A percentile compares a stretch with the other conserved stretches of the same genome.
phyloP scores from a whole-genome alignment of 345 rosid species.

The Physaria fendleri region DNA sequence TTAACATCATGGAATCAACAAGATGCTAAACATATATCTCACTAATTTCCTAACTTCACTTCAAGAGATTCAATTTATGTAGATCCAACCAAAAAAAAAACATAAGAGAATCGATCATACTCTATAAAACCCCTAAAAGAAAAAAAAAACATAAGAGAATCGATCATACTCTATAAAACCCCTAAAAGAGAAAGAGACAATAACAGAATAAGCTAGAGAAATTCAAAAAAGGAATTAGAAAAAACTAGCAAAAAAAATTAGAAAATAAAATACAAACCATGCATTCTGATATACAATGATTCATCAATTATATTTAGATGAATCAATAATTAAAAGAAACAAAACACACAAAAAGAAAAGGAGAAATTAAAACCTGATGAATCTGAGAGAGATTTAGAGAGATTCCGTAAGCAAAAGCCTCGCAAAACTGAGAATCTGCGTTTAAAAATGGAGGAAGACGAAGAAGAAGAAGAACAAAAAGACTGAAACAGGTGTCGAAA shows the following conservation, averaged over 20 bases:
- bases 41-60: no score
- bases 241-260: not conserved
- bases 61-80: no score
- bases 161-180: no score
- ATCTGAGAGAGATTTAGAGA: slow-evolving; percentile 20
- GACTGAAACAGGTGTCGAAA: slow-evolving; percentile 23
- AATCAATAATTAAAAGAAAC: not conserved
- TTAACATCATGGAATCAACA: no score
- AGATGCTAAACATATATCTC: no score
- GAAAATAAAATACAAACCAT: slow-evolving; percentile 3
- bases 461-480: not conserved
- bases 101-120: no score
- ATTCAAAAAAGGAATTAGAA: not conserved
- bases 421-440: slow-evolving; percentile 25
- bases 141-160: no score
- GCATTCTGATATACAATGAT: slow-evolving; percentile 27
- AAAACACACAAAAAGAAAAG: not conserved
- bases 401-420: slow-evolving; percentile 15
- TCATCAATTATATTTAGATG: not conserved
- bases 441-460: not conserved
- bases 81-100: no score
- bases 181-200: not conserved
- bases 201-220: not conserved
- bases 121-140: not conserved
- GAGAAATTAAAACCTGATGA: slow-evolving; percentile 19